Base-by-base conservation (phyloP, 2,329 filamentous ascomycete species). In the Ophiobolus disseminans region DNA sequence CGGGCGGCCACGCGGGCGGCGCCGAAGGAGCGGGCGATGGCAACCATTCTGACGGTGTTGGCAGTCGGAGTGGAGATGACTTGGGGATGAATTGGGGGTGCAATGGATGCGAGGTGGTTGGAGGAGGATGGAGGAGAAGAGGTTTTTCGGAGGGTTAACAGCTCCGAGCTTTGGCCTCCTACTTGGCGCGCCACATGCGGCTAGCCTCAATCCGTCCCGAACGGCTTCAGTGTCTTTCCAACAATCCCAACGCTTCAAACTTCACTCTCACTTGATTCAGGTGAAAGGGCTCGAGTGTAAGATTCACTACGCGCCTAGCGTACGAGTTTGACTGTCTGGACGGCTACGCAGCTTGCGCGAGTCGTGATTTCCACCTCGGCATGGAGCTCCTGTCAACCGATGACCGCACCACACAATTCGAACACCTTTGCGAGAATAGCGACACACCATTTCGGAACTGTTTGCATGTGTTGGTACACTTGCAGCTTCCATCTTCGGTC, bases 1-100 rank as follows among this genome's bases (percentile, higher is more conserved):
- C 69, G 70, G 66, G 66, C 65, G 67, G 68, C 70, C 66, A 72
- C 64, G 57, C 70, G 69, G 68, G 70, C 70, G 58, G 69, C 69
- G 66, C 69, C 69, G 63, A 70, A 69, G 53, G 69, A 72, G 53
- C 69, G 66, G 53, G 70, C 70, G 54, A 73, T 72, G 62, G 69
- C 69, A 72, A 72, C 69, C 69, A 73, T 73, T 60, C 62, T 72
- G 68, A 63, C 54, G 63, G 63, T 66, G 60, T 61, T 60, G 62
- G 59, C 60, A 56, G 53, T 58, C 62, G 55, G 66, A 69, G 68
- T 65, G 68, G 68, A 72, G 69, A 72, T 71, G 67, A 63, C 63
- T 66, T 68, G 66, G 60, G 62, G 67, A 72, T 72, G 70, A 68
- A 69, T 64, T 69, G 62, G 56, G 60, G 63, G 54, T 65, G 60